Base-by-base conservation (phyloP, 331 rosid genomes). In the Rhamnella rubrinervis region DNA sequence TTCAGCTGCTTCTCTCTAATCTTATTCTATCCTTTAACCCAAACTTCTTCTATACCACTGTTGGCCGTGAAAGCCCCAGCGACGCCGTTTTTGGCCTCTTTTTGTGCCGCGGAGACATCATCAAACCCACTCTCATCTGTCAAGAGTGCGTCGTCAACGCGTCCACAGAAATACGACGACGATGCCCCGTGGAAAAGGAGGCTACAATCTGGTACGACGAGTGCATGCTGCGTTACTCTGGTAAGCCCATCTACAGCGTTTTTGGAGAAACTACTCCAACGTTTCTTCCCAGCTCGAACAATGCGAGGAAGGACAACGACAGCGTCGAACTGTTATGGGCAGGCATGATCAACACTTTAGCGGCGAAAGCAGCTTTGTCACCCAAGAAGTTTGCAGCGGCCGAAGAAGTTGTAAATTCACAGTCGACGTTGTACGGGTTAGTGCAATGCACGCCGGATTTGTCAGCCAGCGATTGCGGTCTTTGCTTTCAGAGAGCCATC, bases 361-460 rank as follows among this genome's bases (percentile, higher is more conserved):
- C 31, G 28, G 35, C 7, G 1, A 6, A 20, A 51, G 73, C 73
- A 3, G 37, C 31, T 6, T 7, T 55, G 39, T 69, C 59, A 64
- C 76, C 26, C 8, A 4, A 6, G 8, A 38, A n/a, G 83, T 23
- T 41, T 16, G 23, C 82, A 0, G 78, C 73, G 0, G 26, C 14
- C 60, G 87, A 74, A 60, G 85, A 46, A 0, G 41, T 3, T 6
- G 23, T 78, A 7, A 46, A 68, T 0, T 6, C 55, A 26, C 47
- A 67, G 37, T 82, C 63, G 49, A 55, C 51, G 4, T 28, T 87
- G 2, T 87, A 83, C 47, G 41, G 39, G 53, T 63, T 87, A 11
- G 89, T 64, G 9, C 92, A 83, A 83, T 89, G 92, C 75, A 86
- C 87, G 1, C 82, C 79, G 0, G 87, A 82, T 25, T 10, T 89